phyloP scores from a whole-genome alignment of 2,329 filamentous ascomycete species.

The Scedosporium minutisporum region DNA sequence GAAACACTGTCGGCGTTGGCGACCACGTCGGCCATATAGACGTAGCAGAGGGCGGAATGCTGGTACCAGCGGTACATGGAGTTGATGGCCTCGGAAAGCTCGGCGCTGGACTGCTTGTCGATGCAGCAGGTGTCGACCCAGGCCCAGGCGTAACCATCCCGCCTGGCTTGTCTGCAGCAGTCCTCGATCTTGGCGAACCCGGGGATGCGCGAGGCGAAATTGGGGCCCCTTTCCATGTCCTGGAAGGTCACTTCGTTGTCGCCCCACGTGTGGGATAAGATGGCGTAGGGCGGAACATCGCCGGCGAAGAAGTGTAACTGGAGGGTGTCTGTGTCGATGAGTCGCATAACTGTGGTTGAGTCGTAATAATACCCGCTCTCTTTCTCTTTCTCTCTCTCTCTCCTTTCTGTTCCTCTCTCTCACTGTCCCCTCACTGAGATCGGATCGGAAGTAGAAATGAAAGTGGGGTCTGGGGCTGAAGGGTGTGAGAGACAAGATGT shows the following conservation, averaged over 20 bases:
- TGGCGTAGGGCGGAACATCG: constrained; percentile 19
- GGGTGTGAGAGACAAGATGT: not conserved
- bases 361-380: not conserved
- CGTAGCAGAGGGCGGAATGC: constrained; percentile 15
- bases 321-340: constrained; percentile 16
- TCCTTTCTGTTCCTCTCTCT: too few relatives aligned
- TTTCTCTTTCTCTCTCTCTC: not conserved
- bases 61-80: constrained; percentile 20
- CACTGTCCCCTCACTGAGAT: not conserved
- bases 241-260: constrained; percentile 19
- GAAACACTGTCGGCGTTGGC: not conserved
- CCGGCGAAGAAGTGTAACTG: constrained; percentile 15
- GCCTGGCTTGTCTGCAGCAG: not conserved
- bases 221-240: constrained; percentile 11
- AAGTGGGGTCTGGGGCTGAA: not conserved
- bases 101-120: constrained; percentile 17
- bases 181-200: constrained; percentile 5
- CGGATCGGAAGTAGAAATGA: not conserved
- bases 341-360: constrained; percentile 14
- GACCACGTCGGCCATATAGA: constrained; percentile 15
- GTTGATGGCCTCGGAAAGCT: constrained; percentile 21
- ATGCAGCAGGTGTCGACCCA: constrained; percentile 23
- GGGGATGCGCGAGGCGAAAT: not conserved
- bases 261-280: constrained; percentile 26
- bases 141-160: constrained; percentile 10